phyloP scores from a whole-genome alignment of 2,329 filamentous ascomycete genomes.

The Penicillium crustosum region DNA sequence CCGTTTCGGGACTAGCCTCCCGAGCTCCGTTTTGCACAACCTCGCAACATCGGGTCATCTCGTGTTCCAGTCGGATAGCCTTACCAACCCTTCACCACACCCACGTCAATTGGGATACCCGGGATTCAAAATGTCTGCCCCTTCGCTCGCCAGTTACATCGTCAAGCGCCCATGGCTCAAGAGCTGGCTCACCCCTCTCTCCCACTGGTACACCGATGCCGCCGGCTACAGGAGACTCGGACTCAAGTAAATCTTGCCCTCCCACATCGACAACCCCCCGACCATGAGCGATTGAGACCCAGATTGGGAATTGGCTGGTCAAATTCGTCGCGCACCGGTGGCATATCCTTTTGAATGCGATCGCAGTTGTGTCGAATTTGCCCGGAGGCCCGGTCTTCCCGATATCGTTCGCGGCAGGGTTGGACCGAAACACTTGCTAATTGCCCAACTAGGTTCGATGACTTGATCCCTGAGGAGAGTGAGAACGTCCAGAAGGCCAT shows the following conservation, averaged over 20 bases:
- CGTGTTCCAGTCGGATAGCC: conserved; percentile 35
- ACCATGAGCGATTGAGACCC: conserved; percentile 15
- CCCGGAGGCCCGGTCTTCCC: conserved; percentile 13
- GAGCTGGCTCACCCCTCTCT: conserved; percentile 74
- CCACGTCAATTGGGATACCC: conserved; percentile 34
- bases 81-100: conserved; percentile 33
- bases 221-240: conserved; percentile 92
- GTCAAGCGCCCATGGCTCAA: conserved; percentile 82
- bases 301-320: neutral
- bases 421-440: conserved; percentile 17
- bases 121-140: conserved; percentile 63
- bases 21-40: conserved; percentile 44
- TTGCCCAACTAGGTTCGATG: conserved; percentile 69
- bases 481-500: conserved; percentile 82
- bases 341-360: neutral
- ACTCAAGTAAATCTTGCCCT: conserved; percentile 65
- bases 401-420: conserved; percentile 12
- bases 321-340: neutral
- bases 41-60: conserved; percentile 40
- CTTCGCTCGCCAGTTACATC: conserved; percentile 73
- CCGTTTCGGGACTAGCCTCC: conserved; percentile 32
- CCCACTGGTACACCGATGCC: conserved; percentile 85
- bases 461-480: conserved; percentile 91
- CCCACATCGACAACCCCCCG: conserved; percentile 10
- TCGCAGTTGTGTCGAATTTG: conserved; percentile 14